These are phyloP conservation scores for Podaxis sp. DNA, from an alignment of 768 basidiomycete genomes.

Conservation along the genomic window DNA sequence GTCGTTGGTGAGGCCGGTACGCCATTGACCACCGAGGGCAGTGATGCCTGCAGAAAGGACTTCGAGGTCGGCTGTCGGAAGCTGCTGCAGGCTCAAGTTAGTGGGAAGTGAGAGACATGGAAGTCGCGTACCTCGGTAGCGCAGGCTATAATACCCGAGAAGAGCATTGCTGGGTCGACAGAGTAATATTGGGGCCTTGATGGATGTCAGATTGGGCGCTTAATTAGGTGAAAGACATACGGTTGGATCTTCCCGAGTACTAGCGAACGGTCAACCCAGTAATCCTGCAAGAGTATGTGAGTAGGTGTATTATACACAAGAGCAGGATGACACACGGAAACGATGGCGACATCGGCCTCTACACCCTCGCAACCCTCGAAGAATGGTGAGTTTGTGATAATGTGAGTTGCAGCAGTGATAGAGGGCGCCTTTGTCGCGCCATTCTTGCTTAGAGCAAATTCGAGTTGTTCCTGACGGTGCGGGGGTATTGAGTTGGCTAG, in stretches of 20 bases:
- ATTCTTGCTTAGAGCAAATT: constrained; percentile 48
- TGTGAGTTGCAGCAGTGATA: constrained; percentile 34
- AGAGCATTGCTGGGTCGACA: constrained; percentile 72
- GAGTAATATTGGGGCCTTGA: constrained; percentile 64
- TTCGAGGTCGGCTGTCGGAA: constrained; percentile 66
- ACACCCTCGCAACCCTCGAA: constrained; percentile 56
- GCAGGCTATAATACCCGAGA: constrained; percentile 80
- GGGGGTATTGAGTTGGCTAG: constrained; percentile 50
- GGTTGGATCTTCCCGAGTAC: constrained; percentile 57
- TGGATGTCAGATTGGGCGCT: not conserved
- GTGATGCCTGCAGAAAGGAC: constrained; percentile 71
- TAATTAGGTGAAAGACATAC: constrained; percentile 33
- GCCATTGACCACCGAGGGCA: constrained; percentile 82
- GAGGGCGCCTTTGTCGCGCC: constrained; percentile 41
- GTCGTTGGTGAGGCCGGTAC: constrained; percentile 73
- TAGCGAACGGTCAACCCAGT: constrained; percentile 72
- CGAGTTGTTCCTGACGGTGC: constrained; percentile 42
- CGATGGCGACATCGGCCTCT: constrained; percentile 29
- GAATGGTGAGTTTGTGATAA: constrained; percentile 55
- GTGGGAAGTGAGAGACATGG: not conserved
- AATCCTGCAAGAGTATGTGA: constrained; percentile 35
- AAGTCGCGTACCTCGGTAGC: constrained; percentile 55
- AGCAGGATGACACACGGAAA: constrained; percentile 32
- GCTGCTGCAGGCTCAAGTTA: constrained; percentile 30
- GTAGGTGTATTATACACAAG: not conserved